Base-by-base conservation (phyloP, 202 grass and related monocot genomes). In the Musa balbisiana region DNA sequence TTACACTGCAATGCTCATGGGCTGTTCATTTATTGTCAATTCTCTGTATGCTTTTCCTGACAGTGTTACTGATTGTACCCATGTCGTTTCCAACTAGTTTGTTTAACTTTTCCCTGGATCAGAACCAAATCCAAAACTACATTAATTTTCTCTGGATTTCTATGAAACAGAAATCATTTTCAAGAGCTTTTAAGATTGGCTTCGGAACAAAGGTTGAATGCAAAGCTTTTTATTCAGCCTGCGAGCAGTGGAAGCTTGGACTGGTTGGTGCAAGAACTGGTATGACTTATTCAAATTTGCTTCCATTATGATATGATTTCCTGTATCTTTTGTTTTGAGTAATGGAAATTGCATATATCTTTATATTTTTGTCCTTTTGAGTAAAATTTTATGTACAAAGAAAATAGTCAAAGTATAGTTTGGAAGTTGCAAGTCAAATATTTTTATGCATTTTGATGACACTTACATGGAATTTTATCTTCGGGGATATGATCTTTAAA, bases 151-250 rank as follows among this genome's bases (percentile, higher is more conserved):
- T 73, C 55, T 53, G 55, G 72, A 55, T 60, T 78, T 86, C 74
- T 81, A 73, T 82, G 81, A 81, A 84, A 77, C 95, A 92, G 95
- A 90, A 84, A 49, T 88, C 79, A 80, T 95, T 83, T 92, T 95
- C 95, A 90, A 94, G 79, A 90, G 87, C 91, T 71, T 85, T 88
- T 88, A 99, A 92, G 78, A 53, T 95, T 88, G 91, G 81, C 84
- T 88, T 99, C 85, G 87, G 76, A 83, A 87, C 87, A 82, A 89
- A 99, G 89, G 87, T 83, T 74, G 95, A 90, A 87, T 87, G 87
- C 87, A 92, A 90, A 88, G 75, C 73, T 64, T 99, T 99, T 84
- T 85, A 59, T 82, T 77, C 80, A 78, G 81, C 89, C 82, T 92
- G 92, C 80, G 83, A 95, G 76, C 80, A 87, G 84, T 99, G 87